Evolutionary conservation across 257 asterid species (phyloP), one percentile per base, ranked within the genome.

Genomic region (Solanum verrucosum): DNA sequence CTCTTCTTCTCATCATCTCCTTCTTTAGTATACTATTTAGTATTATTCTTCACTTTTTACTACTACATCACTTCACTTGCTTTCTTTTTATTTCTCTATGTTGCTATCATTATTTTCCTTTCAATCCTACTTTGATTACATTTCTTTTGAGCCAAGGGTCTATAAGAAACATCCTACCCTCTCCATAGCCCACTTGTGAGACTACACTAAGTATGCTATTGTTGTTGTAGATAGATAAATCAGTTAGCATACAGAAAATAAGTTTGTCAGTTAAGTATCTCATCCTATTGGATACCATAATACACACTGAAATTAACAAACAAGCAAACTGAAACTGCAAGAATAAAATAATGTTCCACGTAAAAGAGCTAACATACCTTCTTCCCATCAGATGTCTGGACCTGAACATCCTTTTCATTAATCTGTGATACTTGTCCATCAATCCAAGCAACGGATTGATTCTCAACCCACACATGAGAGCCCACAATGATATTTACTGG

Each of bases 401-500:
- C 73, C 49, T 52, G 59, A 34, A 86, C 88, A 33, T 86, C 59
- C 70, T 86, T 25, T 49, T 29, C 84, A 34, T 86, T 73, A 79
- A 86, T 86, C 88, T 73, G 68, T 14, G 88, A 42, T 23, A 86
- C 88, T 46, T 79, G 84, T 73, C 88, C 88, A 74, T 86, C 88
- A 73, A 86, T 46, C 88, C 88, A 86, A 73, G 88, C 88, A 71
- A 46, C 15, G 9, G 52, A 20, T 72, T 27, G 44, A 46, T 73
- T 84, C 84, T 86, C 88, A 72, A 86, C 13, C 88, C 88, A 86
- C 42, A 86, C 83, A 59, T 73, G 88, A 49, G 88, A 72, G 7
- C 88, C 88, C 20, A 72, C 88, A 44, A 86, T 86, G 42, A 86
- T 86, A 52, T 86, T 86, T n/a, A 86, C 88, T 27, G 88, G 83